phyloP scores from a whole-genome alignment of 768 basidiomycete species.

The Mycena crocata region DNA sequence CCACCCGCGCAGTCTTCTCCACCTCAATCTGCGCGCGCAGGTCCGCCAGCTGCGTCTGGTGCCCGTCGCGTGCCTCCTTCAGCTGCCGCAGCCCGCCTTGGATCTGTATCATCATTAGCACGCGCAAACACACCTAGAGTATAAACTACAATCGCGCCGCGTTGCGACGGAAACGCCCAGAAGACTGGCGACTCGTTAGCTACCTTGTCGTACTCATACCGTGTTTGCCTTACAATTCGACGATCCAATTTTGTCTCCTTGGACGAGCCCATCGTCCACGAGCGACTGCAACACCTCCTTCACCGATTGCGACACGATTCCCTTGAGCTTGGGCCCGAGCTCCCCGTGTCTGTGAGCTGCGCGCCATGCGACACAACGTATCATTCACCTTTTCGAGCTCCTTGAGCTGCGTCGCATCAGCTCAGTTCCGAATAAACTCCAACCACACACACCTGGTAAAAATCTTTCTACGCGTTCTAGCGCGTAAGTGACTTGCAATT shows the following conservation, averaged over 20 bases:
- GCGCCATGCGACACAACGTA: background rate
- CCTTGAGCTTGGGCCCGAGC: conserved; percentile 87
- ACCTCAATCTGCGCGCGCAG: conserved; percentile 57
- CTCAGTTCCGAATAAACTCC: background rate
- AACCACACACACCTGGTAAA: conserved; percentile 68
- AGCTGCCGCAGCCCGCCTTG: conserved; percentile 65
- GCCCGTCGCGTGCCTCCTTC: conserved; percentile 56
- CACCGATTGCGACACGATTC: conserved; percentile 91
- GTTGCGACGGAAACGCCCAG: conserved; percentile 95
- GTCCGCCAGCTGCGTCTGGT: conserved; percentile 63
- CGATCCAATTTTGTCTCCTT: conserved; percentile 92
- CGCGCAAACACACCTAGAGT: background rate
- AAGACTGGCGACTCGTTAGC: conserved; percentile 67
- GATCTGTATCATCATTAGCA: conserved; percentile 53
- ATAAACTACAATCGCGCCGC: conserved; percentile 74
- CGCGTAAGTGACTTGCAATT: background rate
- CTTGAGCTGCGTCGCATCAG: conserved; percentile 68
- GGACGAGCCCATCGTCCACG: conserved; percentile 88
- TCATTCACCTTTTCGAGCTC: conserved; percentile 80
- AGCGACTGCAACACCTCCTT: conserved; percentile 92
- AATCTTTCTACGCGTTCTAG: conserved; percentile 73
- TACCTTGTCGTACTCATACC: conserved; percentile 12
- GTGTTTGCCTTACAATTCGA: conserved; percentile 80
- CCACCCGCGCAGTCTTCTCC: conserved; percentile 66
- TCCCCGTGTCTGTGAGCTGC: background rate